Conservation (phyloP, 805 yeast species). For the Wickerhamia fluorescens region DNA sequence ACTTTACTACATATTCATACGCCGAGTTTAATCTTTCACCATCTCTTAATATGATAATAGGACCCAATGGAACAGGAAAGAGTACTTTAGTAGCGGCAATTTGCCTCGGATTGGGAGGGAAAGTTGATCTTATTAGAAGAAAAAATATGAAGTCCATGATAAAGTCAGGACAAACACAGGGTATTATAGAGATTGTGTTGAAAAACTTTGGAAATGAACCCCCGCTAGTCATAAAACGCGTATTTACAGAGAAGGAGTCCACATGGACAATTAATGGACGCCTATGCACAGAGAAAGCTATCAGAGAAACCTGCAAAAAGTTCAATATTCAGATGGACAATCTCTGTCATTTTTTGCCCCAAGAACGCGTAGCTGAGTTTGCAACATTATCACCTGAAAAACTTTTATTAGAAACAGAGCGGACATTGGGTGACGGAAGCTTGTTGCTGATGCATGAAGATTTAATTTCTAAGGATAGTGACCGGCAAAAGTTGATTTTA, state of each 20-base stretch:
- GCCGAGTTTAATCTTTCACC: constrained; percentile 78
- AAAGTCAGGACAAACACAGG: constrained; percentile 50
- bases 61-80: constrained; percentile 96
- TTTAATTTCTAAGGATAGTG: constrained; percentile 46
- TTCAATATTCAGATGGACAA: constrained; percentile 83
- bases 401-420: constrained; percentile 67
- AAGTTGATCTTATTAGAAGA: constrained; percentile 64
- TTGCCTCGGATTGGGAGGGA: constrained; percentile 83
- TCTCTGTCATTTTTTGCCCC: constrained; percentile 90
- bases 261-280: constrained; percentile 45
- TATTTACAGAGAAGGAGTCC: constrained; percentile 40
- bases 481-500: constrained; percentile 19
- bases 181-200: constrained; percentile 45
- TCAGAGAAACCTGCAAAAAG: constrained; percentile 38
- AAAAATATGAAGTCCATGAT: constrained; percentile 63
- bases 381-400: constrained; percentile 74
- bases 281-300: constrained; percentile 33
- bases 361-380: constrained; percentile 90
- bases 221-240: constrained; percentile 37
- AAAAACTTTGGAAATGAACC: constrained; percentile 30
- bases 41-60: constrained; percentile 81
- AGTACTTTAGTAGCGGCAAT: constrained; percentile 90
- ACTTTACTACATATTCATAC: constrained; percentile 62
- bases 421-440: constrained; percentile 64
- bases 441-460: constrained; percentile 50